Evolutionary conservation across 2,329 filamentous ascomycete species (phyloP).

Genomic region (Cladosporium halotolerans): DNA sequence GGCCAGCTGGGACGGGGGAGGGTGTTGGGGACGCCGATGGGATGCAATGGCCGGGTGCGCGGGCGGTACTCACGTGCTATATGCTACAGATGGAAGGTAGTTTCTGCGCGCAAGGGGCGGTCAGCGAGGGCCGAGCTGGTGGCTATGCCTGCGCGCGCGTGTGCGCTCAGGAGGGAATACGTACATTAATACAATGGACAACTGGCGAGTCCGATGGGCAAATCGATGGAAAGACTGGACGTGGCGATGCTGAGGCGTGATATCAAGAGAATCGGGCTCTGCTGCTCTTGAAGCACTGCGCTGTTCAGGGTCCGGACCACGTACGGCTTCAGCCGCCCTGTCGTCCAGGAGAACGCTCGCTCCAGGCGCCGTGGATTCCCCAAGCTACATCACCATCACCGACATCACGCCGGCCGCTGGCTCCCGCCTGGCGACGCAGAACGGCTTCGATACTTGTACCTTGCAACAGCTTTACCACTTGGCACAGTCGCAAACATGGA

Average conservation of each 20-base stretch:
- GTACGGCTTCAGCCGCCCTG: background rate
- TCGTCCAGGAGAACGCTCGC: background rate
- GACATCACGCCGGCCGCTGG: conserved; percentile 6
- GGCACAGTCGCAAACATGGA: conserved; percentile 56
- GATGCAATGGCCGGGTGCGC: too few species aligned
- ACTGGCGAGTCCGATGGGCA: background rate
- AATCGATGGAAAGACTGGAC: background rate
- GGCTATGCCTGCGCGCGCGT: too few species aligned
- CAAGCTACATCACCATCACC: background rate
- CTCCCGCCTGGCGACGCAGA: background rate
- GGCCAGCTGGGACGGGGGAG: too few species aligned
- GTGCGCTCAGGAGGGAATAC: background rate
- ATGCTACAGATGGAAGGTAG: background rate
- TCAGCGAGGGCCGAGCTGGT: background rate
- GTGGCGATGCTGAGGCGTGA: background rate
- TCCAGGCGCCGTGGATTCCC: background rate
- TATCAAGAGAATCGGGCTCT: background rate
- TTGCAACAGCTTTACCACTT: background rate
- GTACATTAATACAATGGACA: conserved; percentile 1
- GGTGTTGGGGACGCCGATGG: background rate
- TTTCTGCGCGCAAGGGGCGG: background rate
- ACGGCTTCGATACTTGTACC: background rate
- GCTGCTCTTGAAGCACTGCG: background rate
- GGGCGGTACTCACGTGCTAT: background rate
- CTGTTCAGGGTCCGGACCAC: background rate